Base-by-base conservation (phyloP, 2,329 filamentous ascomycete species). In the Rugonectria rugulosa region DNA sequence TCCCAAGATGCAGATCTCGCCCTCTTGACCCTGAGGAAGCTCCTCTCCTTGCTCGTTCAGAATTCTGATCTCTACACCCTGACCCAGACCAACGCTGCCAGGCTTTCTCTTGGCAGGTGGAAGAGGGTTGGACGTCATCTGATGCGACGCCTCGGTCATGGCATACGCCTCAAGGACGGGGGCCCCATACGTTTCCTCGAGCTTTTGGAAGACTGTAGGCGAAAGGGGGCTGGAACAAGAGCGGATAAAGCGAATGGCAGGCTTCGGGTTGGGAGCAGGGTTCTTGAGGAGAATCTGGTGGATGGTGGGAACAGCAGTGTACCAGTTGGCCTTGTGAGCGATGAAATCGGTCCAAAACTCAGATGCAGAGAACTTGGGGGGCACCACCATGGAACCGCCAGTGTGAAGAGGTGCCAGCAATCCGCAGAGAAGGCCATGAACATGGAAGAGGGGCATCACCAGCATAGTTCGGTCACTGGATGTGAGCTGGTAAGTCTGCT, bases 361-460 rank as follows among this genome's bases (percentile, higher is more conserved):
- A 2, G 84, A 83, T 8, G 92, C 91, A 4, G 90, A 94, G 81
- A 96, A 96, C 68, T 88, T 89, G 48, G 80, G 68, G 2, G 91
- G 91, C 5, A 96, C 88, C 53, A 96, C 81, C 57, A 92, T 89
- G 6, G 90, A 93, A 51, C 91, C 90, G 24, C 88, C 89, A 2
- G 89, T 88, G 63, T 82, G 80, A 10, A 96, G 80, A 1, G 91
- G 90, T 2, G 90, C 89, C 4, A 96, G 81, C 65, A 96, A 90
- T 17, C 86, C 91, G 57, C 91, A 92, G 12, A 96, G 81, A 3
- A 96, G 82, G n/a, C 92, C 92, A 70, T 95, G 91, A 43, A 96
- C 91, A 74, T 96, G 91, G 81, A 96, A 96, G 2, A 96, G 82
- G 15, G 91, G 91, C 91, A 96, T 96, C 57, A 96, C 91, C 14